A percentile compares a stretch with the other conserved stretches of the same genome.
Evolutionary conservation across 768 basidiomycete genomes (phyloP).

Genomic region (Auriscalpium vulgare): DNA sequence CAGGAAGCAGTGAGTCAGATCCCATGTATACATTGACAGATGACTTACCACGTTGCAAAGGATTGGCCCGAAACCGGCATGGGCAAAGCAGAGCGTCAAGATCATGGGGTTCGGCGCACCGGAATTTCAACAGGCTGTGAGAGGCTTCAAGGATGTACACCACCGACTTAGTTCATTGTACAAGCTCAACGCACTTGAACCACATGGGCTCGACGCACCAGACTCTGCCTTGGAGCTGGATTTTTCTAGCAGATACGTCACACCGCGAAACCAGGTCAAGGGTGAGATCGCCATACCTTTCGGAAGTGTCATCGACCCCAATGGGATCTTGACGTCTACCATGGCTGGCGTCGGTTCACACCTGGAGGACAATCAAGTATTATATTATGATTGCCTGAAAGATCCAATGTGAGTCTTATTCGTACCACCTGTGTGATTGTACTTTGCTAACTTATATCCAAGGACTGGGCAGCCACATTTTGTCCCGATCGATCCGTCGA

Average conservation of each 20-base stretch:
- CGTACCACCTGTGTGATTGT: neutral
- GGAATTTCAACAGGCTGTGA: neutral
- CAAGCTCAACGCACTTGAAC: neutral
- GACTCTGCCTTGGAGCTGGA: neutral
- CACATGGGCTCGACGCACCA: neutral
- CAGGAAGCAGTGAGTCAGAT: neutral
- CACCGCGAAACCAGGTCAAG: neutral
- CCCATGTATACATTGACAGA: neutral
- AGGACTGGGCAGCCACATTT: neutral
- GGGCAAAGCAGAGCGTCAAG: neutral
- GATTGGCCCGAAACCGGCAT: neutral
- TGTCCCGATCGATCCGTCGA: neutral
- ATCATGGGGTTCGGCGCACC: neutral
- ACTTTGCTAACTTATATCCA: neutral
- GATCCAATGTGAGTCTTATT: neutral
- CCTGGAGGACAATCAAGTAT: neutral
- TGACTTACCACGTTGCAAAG: neutral
- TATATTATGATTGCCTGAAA: neutral
- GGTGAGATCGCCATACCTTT: neutral
- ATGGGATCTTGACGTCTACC: neutral
- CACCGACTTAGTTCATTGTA: neutral
- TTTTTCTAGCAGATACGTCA: neutral
- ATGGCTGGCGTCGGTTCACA: neutral
- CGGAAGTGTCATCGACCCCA: neutral
- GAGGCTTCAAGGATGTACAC: neutral